Percentiles rank a stretch among this genome's conserved stretches.
phyloP scores from a whole-genome alignment of 2,329 filamentous ascomycete genomes.

The Cercospora sp. region DNA sequence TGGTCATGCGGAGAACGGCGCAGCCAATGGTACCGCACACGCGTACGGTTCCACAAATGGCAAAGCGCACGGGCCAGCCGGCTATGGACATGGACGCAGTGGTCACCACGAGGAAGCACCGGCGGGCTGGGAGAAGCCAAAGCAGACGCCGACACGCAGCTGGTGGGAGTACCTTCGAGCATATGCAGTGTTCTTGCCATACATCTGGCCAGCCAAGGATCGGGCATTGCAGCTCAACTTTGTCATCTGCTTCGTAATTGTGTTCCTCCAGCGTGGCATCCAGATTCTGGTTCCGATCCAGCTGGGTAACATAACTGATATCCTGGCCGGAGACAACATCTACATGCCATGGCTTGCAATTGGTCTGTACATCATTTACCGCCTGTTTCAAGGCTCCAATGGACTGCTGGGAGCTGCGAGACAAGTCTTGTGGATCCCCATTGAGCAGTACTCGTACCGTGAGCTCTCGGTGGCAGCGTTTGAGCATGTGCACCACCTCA shows the following conservation, averaged over 20 bases:
- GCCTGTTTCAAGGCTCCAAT: slow-evolving; percentile 83
- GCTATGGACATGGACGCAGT: slow-evolving; percentile 35
- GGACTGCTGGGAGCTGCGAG: slow-evolving; percentile 81
- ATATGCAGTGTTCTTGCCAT: slow-evolving; percentile 92
- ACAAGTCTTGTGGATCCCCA: slow-evolving; percentile 89
- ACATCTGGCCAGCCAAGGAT: slow-evolving; percentile 90
- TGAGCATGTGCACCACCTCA: slow-evolving; percentile 93
- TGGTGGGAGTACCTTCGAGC: slow-evolving; percentile 97
- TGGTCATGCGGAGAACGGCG: slow-evolving; percentile 46
- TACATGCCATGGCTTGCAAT: slow-evolving; percentile 73
- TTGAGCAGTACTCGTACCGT: slow-evolving; percentile 94
- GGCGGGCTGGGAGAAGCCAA: slow-evolving; percentile 84
- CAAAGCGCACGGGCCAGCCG: slow-evolving; percentile 45
- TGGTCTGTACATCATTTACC: slow-evolving; percentile 72
- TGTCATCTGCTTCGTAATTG: slow-evolving; percentile 75
- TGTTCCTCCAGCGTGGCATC: slow-evolving; percentile 77
- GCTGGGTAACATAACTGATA: slow-evolving; percentile 75
- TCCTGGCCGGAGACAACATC: slow-evolving; percentile 59
- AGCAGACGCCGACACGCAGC: slow-evolving; percentile 78
- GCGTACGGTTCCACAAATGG: slow-evolving; percentile 41
- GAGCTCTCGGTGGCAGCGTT: slow-evolving; percentile 93
- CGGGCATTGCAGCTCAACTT: slow-evolving; percentile 74
- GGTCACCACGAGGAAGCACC: slow-evolving; percentile 42
- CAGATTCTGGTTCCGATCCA: slow-evolving; percentile 85
- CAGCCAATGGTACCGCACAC: slow-evolving; percentile 43